These are phyloP conservation scores for Quercus berberidifolia DNA, from an alignment of 306 rosid species.

Conservation along the genomic window DNA sequence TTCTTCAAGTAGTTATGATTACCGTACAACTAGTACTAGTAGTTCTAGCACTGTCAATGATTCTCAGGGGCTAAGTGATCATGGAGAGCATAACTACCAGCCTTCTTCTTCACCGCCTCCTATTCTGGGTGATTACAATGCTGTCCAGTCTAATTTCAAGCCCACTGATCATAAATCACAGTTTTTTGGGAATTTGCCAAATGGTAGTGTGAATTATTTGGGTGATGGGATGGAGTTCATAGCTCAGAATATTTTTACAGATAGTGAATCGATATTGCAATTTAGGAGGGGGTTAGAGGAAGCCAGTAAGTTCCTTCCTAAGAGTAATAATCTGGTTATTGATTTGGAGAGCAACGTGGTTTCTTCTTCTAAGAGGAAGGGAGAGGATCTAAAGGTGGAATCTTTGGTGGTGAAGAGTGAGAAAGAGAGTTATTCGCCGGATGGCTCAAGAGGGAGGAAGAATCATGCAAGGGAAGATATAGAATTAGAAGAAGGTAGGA, in stretches of 20 bases:
- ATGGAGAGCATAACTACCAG: neutral
- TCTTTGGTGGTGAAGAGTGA: neutral
- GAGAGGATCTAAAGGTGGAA: neutral
- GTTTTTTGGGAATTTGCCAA: neutral
- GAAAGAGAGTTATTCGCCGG: neutral
- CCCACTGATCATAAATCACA: neutral
- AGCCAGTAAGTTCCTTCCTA: conserved; percentile 4
- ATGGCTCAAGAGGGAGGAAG: conserved; percentile 25
- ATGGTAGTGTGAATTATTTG: neutral
- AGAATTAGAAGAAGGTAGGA: conserved; percentile 35
- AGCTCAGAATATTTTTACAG: neutral
- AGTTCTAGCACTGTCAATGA: conserved; percentile 33
- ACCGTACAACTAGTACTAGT: conserved; percentile 15
- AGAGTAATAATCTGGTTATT: neutral
- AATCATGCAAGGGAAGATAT: conserved; percentile 32
- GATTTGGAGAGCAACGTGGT: neutral
- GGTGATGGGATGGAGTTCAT: neutral
- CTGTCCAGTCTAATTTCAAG: neutral
- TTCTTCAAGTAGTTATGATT: conserved; percentile 13
- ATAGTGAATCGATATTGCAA: neutral
- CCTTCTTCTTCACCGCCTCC: neutral
- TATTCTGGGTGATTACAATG: neutral
- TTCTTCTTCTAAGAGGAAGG: neutral
- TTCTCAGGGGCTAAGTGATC: neutral
- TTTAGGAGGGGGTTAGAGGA: conserved; percentile 9